Evolutionary conservation across 2,329 filamentous ascomycete genomes (phyloP), one percentile per base, ranked within the genome.

Genomic region (Claviceps purpurea): DNA sequence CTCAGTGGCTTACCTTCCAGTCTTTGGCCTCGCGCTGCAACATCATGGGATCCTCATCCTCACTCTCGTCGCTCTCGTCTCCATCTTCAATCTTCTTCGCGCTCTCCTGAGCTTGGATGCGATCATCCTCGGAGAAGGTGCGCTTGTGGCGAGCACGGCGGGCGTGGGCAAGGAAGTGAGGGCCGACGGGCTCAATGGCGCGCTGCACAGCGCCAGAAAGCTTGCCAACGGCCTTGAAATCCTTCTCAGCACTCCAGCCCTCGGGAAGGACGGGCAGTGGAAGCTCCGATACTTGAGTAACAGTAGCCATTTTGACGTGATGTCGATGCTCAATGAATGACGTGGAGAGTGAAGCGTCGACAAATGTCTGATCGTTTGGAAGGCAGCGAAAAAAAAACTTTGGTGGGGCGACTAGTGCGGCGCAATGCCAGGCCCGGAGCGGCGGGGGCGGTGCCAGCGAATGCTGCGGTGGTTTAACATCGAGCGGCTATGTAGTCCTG

Each of bases 51-150:
- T 97, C 91, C 73, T 98, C 93, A 34, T 85, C 75, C 74, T 98
- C 93, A 71, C 88, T 94, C 69, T 95, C 89, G 56, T 97, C 90
- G 64, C 85, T 87, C 57, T 84, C 84, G 54, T 96, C 89, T 51
- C 89, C 87, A 58, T 93, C 87, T 71, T 97, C 91, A 52, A 94
- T 82, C 71, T 95, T 96, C 82, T 94, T 95, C 65, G 90, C 89
- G 60, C 85, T 89, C 70, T 94, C 84, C 71, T 94, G 87, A 48
- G 93, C 93, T 75, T 96, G 89, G 66, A 98, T 94, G 59, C 90
- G 87, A 70, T 98, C 93, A 72, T 98, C 93, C 73, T 98, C 91
- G 64, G 88, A 95, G 73, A 98, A 98, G 50, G 93, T 98, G 65
- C 93, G 89, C 76, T 95, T 89, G 73, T 97, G 90, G 58, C 90